Percentiles rank a stretch among this genome's conserved stretches.
Conservation (phyloP, 164 flowering plant genomes). For the Saururus chinensis region DNA sequence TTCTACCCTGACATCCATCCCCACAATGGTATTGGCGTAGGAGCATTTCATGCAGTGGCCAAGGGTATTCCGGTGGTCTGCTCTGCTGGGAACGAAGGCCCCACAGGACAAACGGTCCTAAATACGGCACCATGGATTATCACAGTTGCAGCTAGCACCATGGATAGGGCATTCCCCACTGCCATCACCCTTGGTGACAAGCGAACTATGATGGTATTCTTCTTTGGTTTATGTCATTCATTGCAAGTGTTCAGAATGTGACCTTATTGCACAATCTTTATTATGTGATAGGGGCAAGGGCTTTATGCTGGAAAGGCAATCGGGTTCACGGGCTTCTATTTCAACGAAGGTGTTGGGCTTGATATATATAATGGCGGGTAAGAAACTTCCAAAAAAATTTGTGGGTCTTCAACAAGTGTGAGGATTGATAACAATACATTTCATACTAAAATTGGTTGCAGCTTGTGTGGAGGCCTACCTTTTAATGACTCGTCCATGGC, state of each 20-base stretch:
- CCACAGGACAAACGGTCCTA: conserved; percentile 18
- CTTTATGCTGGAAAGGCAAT: conserved; percentile 4
- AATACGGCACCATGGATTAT: conserved; percentile 53
- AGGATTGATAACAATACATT: not conserved
- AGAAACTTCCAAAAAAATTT: too few relatives aligned
- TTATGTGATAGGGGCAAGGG: conserved; percentile 14
- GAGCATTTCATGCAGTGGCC: conserved; percentile 49
- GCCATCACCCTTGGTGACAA: conserved; percentile 25
- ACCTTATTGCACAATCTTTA: not conserved
- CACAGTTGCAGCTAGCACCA: conserved; percentile 59
- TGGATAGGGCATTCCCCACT: conserved; percentile 38
- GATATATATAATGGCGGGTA: not conserved
- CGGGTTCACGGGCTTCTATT: conserved; percentile 10
- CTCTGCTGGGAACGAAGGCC: conserved; percentile 51
- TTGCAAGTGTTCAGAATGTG: too few relatives aligned
- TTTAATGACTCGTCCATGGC: conserved; percentile 7
- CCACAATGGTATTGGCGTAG: conserved; percentile 30
- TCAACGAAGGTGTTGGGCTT: conserved; percentile 4
- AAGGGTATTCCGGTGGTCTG: conserved; percentile 34
- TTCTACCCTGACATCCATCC: conserved; percentile 8
- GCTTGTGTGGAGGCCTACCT: not conserved
- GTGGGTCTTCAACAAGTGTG: not conserved
- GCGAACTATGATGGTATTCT: conserved; percentile 1
- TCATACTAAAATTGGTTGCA: not conserved
- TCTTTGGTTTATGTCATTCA: not conserved